A percentile compares a stretch with the other conserved stretches of the same genome.
phyloP scores from a whole-genome alignment of 768 basidiomycete genomes.

The Ephemerocybe angulata region DNA sequence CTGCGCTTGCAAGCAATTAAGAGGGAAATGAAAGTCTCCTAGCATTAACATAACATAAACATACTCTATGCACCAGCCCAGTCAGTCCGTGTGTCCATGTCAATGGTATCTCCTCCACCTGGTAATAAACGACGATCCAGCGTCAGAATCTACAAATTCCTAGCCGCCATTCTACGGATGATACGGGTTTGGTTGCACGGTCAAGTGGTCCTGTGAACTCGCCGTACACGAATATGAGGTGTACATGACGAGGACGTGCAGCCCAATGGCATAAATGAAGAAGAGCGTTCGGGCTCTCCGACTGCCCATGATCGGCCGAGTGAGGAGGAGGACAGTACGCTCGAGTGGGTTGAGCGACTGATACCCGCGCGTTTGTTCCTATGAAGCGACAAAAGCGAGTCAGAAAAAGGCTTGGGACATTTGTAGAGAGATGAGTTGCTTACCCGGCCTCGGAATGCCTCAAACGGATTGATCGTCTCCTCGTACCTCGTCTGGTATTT shows the following conservation, averaged over 20 bases:
- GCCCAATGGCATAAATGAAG: conserved; percentile 75
- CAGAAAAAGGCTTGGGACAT: background rate
- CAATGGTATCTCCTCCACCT: too few species aligned
- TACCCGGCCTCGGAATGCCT: conserved; percentile 93
- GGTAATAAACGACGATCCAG: background rate
- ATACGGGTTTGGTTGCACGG: background rate
- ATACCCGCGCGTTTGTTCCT: conserved; percentile 96
- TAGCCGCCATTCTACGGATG: too few species aligned
- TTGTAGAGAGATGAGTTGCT: conserved; percentile 28
- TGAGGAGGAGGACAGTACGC: conserved; percentile 79
- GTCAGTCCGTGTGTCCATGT: too few species aligned
- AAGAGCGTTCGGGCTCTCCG: conserved; percentile 88
- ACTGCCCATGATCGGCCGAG: conserved; percentile 83
- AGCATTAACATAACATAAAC: too few species aligned
- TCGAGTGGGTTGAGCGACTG: conserved; percentile 90
- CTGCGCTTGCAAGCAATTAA: too few species aligned
- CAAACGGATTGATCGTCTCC: conserved; percentile 97
- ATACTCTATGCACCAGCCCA: too few species aligned
- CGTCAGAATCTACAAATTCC: too few species aligned
- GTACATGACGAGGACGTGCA: conserved; percentile 81
- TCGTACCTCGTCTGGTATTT: conserved; percentile 92
- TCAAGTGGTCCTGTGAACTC: background rate
- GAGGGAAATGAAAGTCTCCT: too few species aligned
- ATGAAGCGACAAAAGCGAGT: background rate
- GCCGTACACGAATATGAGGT: conserved; percentile 71